Conservation (phyloP, 2,329 filamentous ascomycete genomes). For the Elsinoe ampelina region DNA sequence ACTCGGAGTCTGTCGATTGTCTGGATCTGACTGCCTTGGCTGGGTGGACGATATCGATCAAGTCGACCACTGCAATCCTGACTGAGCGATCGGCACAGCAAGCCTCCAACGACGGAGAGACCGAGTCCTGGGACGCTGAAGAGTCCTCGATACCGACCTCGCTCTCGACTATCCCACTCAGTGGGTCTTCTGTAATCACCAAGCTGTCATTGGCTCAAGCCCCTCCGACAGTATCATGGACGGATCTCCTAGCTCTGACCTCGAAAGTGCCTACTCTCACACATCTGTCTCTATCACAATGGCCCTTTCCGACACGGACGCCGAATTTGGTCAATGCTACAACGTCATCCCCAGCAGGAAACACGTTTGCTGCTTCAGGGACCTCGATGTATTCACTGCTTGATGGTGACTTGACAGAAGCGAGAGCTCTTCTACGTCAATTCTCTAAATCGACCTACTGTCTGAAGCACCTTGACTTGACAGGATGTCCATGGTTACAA, state of each 20-base stretch:
- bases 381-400: constrained; percentile 44
- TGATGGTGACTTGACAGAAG: constrained; percentile 48
- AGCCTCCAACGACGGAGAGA: constrained; percentile 19
- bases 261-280: constrained; percentile 48
- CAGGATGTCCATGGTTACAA: constrained; percentile 50
- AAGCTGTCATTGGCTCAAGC: constrained; percentile 51
- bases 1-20: constrained; percentile 37
- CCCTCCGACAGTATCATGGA: constrained; percentile 42
- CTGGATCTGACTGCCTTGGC: constrained; percentile 46
- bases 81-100: not conserved
- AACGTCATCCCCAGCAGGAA: constrained; percentile 32
- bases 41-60: constrained; percentile 37
- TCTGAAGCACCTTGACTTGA: constrained; percentile 52
- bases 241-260: constrained; percentile 44
- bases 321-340: constrained; percentile 42
- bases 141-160: constrained; percentile 19
- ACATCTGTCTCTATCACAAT: constrained; percentile 54
- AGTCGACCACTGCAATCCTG: not conserved
- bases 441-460: constrained; percentile 48
- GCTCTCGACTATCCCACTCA: constrained; percentile 29
- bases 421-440: constrained; percentile 46
- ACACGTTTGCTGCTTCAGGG: constrained; percentile 40
- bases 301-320: constrained; percentile 50
- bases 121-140: constrained; percentile 40
- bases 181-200: constrained; percentile 40